These are phyloP conservation scores for Rhodotorula paludigena DNA, from an alignment of 768 basidiomycete genomes.

Conservation along the genomic window DNA sequence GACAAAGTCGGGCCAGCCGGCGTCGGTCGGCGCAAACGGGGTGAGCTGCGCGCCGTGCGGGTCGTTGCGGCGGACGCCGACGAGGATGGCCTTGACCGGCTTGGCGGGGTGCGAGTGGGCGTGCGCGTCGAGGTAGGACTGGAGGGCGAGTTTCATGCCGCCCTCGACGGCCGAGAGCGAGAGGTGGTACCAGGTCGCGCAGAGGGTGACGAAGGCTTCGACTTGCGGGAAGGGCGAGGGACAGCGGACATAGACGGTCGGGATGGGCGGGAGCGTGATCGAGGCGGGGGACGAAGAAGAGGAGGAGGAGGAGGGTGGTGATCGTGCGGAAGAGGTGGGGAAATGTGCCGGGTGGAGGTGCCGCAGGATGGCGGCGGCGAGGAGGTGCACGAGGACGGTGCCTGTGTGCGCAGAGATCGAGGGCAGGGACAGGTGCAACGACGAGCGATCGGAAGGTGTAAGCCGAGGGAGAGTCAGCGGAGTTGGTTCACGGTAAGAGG, in stretches of 20 bases:
- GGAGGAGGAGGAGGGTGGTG: slow-evolving; percentile 49
- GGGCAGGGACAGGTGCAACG: no score
- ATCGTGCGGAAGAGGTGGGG: slow-evolving; percentile 22
- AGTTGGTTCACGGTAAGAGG: no score
- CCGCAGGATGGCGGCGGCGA: slow-evolving; percentile 64
- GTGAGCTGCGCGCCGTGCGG: slow-evolving; percentile 83
- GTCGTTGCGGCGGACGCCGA: slow-evolving; percentile 83
- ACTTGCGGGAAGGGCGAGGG: slow-evolving; percentile 79
- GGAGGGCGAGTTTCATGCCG: slow-evolving; percentile 57
- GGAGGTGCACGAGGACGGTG: slow-evolving; percentile 88
- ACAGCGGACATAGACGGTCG: slow-evolving; percentile 76
- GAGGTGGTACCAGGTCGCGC: slow-evolving; percentile 62
- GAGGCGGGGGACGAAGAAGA: slow-evolving; percentile 48
- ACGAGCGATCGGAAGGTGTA: no score
- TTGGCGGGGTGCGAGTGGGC: neutral
- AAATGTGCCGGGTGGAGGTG: slow-evolving; percentile 25
- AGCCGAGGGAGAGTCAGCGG: neutral
- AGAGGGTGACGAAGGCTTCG: slow-evolving; percentile 72
- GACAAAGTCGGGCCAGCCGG: slow-evolving; percentile 81
- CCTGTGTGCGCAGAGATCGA: no score
- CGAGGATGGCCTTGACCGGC: slow-evolving; percentile 69
- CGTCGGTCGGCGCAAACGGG: slow-evolving; percentile 73
- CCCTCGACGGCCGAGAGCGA: slow-evolving; percentile 62
- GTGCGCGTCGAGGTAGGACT: slow-evolving; percentile 28
- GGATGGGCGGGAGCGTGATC: slow-evolving; percentile 43